Evolutionary conservation across 2,329 filamentous ascomycete genomes (phyloP), one percentile per base, ranked within the genome.

Genomic region (Phoma sp.): DNA sequence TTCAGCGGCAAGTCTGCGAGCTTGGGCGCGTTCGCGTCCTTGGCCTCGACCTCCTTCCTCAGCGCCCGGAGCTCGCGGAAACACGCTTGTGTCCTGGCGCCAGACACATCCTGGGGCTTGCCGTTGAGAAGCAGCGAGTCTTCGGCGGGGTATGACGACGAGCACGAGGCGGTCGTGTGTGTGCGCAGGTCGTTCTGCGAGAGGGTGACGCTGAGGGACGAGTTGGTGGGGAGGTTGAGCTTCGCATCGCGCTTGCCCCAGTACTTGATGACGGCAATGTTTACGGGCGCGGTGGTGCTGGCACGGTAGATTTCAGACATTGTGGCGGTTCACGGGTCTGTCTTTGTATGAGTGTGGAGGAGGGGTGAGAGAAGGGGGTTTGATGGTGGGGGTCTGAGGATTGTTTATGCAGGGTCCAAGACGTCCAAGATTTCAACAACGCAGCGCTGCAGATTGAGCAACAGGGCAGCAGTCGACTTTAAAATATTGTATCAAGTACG

Each of bases 191-290:
- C 93, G 75, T 86, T 83, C 79, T 99, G 95, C 43, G 92, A 95
- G 68, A 99, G 90, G 50, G 95, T 99, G 53, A 99, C 93, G 60
- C 92, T 96, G 72, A 99, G 87, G 62, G 95, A 99, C 62, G 92
- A 96, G 82, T 99, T 99, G 74, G 95, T 98, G 29, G 95, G 95
- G 51, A 98, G 89, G 78, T 99, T 99, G 68, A 98, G 86, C 74
- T 90, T 91, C 46, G 91, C 79, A 77, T 98, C 93, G 59, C 95
- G 91, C 81, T 99, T 99, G 67, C 96, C 95, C 95, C 96, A 99
- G 85, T 99, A 90, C 74, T 98, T 98, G 80, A 98, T 95, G 53
- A 98, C 93, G 63, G 93, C 93, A 74, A 98, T 98, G 82, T 98
- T 98, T 73, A 98, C 93, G 12, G 93, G 95, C 33, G 95, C 95